Base-by-base conservation (phyloP, 148 eudicot species). In the Mesembryanthemum crystallinum region DNA sequence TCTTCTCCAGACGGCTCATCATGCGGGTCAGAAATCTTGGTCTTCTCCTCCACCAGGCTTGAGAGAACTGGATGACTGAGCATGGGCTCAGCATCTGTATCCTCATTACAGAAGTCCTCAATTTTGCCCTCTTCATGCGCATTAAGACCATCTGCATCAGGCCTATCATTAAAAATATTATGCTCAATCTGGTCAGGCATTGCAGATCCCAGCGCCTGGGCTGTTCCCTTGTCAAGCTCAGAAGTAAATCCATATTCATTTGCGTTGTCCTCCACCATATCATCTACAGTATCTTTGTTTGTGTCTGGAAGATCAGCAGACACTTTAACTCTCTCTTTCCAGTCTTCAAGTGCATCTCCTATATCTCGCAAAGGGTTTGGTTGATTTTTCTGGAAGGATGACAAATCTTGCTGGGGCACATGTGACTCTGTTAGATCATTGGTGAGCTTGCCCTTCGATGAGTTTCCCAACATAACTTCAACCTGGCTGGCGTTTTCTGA, bases 281-380 rank as follows among this genome's bases (percentile, higher is more conserved):
- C 89, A 78, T 89, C 93, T 43, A 76, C 78, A 28, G 73, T 66
- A 39, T 88, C 93, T 6, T 51, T 65, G 47, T 77, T 74, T 32
- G 79, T 71, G 20, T 87, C 86, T 73, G 83, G 84, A 72, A 87
- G 63, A 82, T 96, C 99, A 58, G 82, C 67, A 35, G 96, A 86
- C 60, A 96, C 95, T 81, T 88, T 91, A 30, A 91, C 92, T 81
- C 93, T 85, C 75, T 96, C 98, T 88, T 96, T 92, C 99, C 99
- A 96, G 55, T 88, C 91, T 60, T 96, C 88, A 74, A 96, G 89
- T 4, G 99, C 99, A 86, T 92, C 93, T 11, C 99, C 99, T 32
- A 96, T 54, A 64, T 84, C 86, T 72, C 98, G 86, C 20, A 81
- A 81, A 69, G 99, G 99, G 80, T 96, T 96, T 7, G 95, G 98